Conservation (phyloP, 768 basidiomycete species). For the Psilocybe sp. region DNA sequence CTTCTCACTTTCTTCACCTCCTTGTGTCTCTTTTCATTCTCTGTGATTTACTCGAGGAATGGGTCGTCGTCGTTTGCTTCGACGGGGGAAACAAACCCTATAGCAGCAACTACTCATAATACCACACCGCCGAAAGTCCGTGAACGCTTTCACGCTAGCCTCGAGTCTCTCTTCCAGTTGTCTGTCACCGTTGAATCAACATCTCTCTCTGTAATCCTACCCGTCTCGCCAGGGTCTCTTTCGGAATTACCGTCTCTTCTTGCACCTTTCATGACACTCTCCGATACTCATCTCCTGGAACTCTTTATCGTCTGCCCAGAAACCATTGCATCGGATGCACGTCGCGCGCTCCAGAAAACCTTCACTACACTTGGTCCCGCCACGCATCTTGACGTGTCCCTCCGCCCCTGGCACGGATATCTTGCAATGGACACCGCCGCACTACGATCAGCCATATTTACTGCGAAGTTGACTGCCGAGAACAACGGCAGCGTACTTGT, state of each 20-base stretch:
- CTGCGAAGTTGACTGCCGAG: slow-evolving; percentile 25
- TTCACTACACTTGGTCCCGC: slow-evolving; percentile 23
- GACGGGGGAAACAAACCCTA: no score
- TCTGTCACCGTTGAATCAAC: no score
- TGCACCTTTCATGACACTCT: slow-evolving; percentile 32
- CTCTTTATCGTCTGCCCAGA: slow-evolving; percentile 47
- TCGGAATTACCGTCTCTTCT: slow-evolving; percentile 31
- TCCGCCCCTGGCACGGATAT: slow-evolving; percentile 23
- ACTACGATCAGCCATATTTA: slow-evolving; percentile 34
- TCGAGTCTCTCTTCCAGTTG: no score
- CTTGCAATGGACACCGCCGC: slow-evolving; percentile 8
- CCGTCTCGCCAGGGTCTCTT: slow-evolving; percentile 37
- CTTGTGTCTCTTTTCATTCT: no score
- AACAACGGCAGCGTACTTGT: slow-evolving; percentile 44
- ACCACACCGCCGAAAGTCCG: no score
- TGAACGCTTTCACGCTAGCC: no score
- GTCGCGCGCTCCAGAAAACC: slow-evolving; percentile 29
- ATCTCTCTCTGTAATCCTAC: slow-evolving; percentile 37
- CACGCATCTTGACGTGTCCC: slow-evolving; percentile 40
- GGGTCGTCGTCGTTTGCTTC: no score
- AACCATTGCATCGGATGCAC: slow-evolving; percentile 29
- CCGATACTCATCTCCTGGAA: slow-evolving; percentile 34
- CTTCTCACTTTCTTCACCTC: no score
- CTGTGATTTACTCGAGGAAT: no score
- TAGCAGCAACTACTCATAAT: no score